Evolutionary conservation across 352 stramenopile genomes (phyloP).

Genomic region (Labyrinthula sp.): DNA sequence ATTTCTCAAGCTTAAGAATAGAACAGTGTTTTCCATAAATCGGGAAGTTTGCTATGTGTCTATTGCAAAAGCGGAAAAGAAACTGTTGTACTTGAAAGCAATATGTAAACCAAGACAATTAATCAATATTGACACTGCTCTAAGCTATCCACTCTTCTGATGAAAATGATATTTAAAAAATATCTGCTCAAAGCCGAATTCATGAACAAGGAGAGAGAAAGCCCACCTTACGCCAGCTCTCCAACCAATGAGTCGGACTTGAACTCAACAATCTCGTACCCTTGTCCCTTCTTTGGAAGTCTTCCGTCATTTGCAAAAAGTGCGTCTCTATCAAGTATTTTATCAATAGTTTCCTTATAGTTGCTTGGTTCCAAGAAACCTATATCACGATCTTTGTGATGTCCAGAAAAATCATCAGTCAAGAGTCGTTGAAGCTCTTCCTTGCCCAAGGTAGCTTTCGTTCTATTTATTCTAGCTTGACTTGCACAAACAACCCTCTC

Average conservation of each 20-base stretch:
- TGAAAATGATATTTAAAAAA: too few relatives aligned
- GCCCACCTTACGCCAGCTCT: too few relatives aligned
- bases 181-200: too few relatives aligned
- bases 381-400: slow-evolving; percentile 10
- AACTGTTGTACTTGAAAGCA: too few relatives aligned
- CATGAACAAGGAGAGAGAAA: too few relatives aligned
- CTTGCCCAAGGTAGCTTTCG: background rate
- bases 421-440: slow-evolving; percentile 21
- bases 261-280: slow-evolving; percentile 25
- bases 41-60: too few relatives aligned
- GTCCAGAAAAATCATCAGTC: slow-evolving; percentile 17
- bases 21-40: too few relatives aligned
- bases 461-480: slow-evolving; percentile 10
- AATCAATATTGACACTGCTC: too few relatives aligned
- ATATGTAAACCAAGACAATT: too few relatives aligned
- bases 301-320: slow-evolving; percentile 9
- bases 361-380: slow-evolving; percentile 3
- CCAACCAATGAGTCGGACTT: slow-evolving; percentile 13
- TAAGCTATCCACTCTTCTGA: too few relatives aligned
- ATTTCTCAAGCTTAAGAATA: too few relatives aligned
- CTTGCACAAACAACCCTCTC: slow-evolving; percentile 37
- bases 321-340: slow-evolving; percentile 6
- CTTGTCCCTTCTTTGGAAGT: slow-evolving; percentile 5
- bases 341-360: slow-evolving; percentile 17
- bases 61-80: too few relatives aligned